Evolutionary conservation across 2,329 filamentous ascomycete species (phyloP), one percentile per base, ranked within the genome.

Genomic region (Stachybotrys echinatus): DNA sequence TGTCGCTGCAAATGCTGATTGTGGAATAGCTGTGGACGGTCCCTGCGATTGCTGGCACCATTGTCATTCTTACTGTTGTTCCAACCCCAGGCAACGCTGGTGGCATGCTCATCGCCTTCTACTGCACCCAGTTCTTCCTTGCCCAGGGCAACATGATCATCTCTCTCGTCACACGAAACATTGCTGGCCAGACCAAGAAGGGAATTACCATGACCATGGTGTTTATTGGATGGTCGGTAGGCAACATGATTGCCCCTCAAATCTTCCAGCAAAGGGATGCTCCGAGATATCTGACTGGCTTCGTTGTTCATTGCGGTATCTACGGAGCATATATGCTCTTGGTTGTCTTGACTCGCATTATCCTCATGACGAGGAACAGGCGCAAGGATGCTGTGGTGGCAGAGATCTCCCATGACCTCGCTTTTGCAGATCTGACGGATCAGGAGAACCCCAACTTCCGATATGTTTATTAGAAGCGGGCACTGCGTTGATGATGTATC

Each of bases 131-230:
- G 6, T 66, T 75, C 31, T 71, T 69, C 12, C 66, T 70, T 2
- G 71, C 68, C 0, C 65, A 73, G 5, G 66, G 66, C 0, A 72
- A 69, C 39, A 62, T 75, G 34, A 65, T 67, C 6, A 68, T 74
- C 54, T 72, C 70, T 0, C 61, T 74, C 0, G 65, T 72, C 6
- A 65, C 67, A 5, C 59, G 67, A 6, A 74, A 75, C 51, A 66
- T 70, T 27, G 68, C 65, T 3, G 72, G 73, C 1, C 68, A 71
- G 45, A 74, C 72, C 0, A 74, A 74, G 56, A 74, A 73, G 53
- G 67, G 68, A 49, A 70, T 66, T 0, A 65, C 70, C 12, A 67
- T 70, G 1, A 64, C 69, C 1, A 61, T 73, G 51, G 63, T 68
- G 21, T 74, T 74, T 49, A 55, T 74, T 6, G 67, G 61, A 12